Percentiles rank a stretch among this genome's conserved stretches.
These are phyloP conservation scores for Penicillium sp. DNA, from an alignment of 2,329 filamentous ascomycete species.

Conservation along the genomic window DNA sequence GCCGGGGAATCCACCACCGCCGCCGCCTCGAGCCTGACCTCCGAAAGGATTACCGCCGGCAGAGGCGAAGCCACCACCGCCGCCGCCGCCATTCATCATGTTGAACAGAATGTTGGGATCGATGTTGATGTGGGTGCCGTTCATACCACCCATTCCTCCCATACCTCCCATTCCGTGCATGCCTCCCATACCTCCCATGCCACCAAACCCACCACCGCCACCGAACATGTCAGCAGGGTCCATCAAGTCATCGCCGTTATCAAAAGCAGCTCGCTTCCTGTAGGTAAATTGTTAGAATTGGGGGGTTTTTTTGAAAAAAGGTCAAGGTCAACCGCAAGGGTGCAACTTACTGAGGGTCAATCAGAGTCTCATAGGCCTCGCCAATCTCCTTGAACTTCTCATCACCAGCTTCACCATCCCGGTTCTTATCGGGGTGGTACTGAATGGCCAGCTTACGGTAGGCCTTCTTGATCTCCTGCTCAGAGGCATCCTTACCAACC, in stretches of 20 bases:
- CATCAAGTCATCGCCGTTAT: constrained; percentile 88
- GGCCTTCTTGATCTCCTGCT: constrained; percentile 90
- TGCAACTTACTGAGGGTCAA: constrained; percentile 79
- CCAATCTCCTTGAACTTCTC: constrained; percentile 97
- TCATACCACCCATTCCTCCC: constrained; percentile 65
- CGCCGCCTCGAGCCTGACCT: constrained; percentile 44
- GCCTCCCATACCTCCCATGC: constrained; percentile 59
- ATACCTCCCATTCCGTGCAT: constrained; percentile 57
- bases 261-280: constrained; percentile 86
- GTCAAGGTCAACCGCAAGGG: not conserved
- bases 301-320: too few species aligned
- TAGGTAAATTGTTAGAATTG: constrained; percentile 3
- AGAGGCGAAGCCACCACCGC: constrained; percentile 51
- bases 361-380: constrained; percentile 95
- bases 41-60: constrained; percentile 53
- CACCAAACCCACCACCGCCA: constrained; percentile 57
- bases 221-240: constrained; percentile 87
- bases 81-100: constrained; percentile 75
- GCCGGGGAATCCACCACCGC: constrained; percentile 54
- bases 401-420: constrained; percentile 74
- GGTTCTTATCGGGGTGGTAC: constrained; percentile 98
- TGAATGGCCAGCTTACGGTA: constrained; percentile 94
- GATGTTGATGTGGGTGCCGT: constrained; percentile 59
- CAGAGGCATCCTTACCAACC: constrained; percentile 80
- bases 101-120: constrained; percentile 79